These are phyloP conservation scores for Colletotrichum sansevieriae DNA, from an alignment of 2,329 filamentous ascomycete genomes.

Conservation along the genomic window DNA sequence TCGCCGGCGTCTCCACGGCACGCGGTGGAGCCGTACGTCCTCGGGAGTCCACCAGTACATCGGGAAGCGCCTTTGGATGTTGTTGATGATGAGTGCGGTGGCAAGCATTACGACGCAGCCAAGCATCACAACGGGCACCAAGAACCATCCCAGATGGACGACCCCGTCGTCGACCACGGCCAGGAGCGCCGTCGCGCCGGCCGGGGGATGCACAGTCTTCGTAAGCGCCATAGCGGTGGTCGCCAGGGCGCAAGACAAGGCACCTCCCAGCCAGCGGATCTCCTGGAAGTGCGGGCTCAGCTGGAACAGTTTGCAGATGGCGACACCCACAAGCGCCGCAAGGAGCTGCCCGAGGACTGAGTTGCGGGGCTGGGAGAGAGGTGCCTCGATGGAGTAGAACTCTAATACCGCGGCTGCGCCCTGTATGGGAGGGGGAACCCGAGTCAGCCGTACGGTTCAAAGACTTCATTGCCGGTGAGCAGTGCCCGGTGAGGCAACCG, in stretches of 20 bases:
- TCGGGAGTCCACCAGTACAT: constrained; percentile 77
- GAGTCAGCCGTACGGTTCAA: constrained; percentile 14
- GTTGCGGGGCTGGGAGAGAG: constrained; percentile 80
- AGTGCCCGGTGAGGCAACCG: constrained; percentile 3
- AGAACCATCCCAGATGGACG: constrained; percentile 74
- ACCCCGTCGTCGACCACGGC: constrained; percentile 71
- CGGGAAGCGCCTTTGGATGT: constrained; percentile 75
- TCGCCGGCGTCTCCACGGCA: constrained; percentile 23
- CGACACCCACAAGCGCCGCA: constrained; percentile 70
- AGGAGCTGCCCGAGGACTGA: constrained; percentile 76
- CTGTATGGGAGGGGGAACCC: constrained; percentile 51
- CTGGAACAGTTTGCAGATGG: constrained; percentile 74
- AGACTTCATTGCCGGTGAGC: not conserved
- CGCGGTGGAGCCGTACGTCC: constrained; percentile 40
- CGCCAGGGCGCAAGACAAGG: constrained; percentile 73
- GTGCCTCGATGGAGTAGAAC: constrained; percentile 79
- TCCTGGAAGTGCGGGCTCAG: constrained; percentile 60
- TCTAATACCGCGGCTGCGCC: constrained; percentile 82
- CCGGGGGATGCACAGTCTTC: constrained; percentile 80
- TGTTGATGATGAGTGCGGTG: constrained; percentile 76
- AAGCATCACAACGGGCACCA: constrained; percentile 73
- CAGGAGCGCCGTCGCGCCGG: constrained; percentile 79
- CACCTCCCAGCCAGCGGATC: constrained; percentile 74
- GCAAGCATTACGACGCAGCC: constrained; percentile 71
- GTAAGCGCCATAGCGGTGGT: constrained; percentile 77